These are phyloP conservation scores for Polygonum maritimum DNA, from an alignment of 148 eudicot species.

Conservation along the genomic window DNA sequence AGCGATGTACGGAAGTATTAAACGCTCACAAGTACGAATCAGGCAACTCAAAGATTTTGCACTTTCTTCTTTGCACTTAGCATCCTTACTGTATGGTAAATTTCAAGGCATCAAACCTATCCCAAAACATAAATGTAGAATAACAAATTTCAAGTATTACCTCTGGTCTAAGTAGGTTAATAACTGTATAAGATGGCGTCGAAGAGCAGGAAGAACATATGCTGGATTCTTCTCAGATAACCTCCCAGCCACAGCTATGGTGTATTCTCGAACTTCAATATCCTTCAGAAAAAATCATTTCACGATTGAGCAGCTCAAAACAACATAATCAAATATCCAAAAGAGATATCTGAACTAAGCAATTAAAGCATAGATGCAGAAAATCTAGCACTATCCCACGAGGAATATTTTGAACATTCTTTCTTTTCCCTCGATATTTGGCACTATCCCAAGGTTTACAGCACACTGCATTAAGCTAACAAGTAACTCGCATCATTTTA, in stretches of 20 bases:
- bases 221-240: constrained; percentile 98
- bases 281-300: constrained; percentile 30
- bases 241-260: constrained; percentile 87
- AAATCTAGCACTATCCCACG: not conserved
- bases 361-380: not conserved
- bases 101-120: not conserved
- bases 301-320: not conserved
- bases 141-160: constrained; percentile 22
- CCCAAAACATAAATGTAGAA: not conserved
- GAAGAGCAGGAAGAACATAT: constrained; percentile 97
- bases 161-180: constrained; percentile 85
- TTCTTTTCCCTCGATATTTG: not conserved
- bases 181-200: constrained; percentile 89
- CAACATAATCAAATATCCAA: not conserved
- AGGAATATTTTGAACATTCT: not conserved
- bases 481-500: not conserved
- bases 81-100: constrained; percentile 58
- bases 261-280: constrained; percentile 77
- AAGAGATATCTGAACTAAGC: not conserved
- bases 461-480: not conserved
- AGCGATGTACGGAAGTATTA: constrained; percentile 92
- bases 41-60: constrained; percentile 91
- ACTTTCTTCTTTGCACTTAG: constrained; percentile 96
- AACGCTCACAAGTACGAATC: constrained; percentile 85
- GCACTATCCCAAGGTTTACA: not conserved